A percentile compares a stretch with the other conserved stretches of the same genome.
These are phyloP conservation scores for Blyttiomyces sp. DNA, from an alignment of 371 early-diverging fungal species.

Conservation along the genomic window DNA sequence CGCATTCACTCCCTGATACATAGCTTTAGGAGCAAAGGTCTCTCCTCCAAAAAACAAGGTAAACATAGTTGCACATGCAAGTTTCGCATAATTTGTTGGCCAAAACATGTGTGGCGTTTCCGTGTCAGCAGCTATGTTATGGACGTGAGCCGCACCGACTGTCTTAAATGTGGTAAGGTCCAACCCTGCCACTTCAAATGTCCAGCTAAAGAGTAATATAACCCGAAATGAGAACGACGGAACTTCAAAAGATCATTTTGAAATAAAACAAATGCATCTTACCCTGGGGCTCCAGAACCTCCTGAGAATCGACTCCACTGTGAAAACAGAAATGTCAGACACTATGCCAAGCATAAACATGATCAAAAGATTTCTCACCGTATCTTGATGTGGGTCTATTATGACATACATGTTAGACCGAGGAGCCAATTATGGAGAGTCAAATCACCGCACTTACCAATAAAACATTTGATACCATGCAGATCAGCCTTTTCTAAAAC, in stretches of 20 bases:
- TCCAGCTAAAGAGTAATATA: conserved; percentile 57
- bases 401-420: background rate
- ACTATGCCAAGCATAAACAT: conserved; percentile 26
- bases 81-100: conserved; percentile 83
- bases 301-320: conserved; percentile 54
- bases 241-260: background rate
- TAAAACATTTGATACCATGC: conserved; percentile 72
- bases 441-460: conserved; percentile 45
- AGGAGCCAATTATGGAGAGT: background rate
- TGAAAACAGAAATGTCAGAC: conserved; percentile 9
- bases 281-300: conserved; percentile 82
- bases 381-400: conserved; percentile 47
- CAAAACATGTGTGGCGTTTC: conserved; percentile 67
- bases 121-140: conserved; percentile 47
- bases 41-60: conserved; percentile 83
- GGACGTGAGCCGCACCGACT: conserved; percentile 77
- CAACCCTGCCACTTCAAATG: conserved; percentile 73
- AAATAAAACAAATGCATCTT: background rate
- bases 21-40: conserved; percentile 66
- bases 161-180: conserved; percentile 58
- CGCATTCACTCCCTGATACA: conserved; percentile 43
- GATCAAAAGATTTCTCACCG: conserved; percentile 11
- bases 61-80: conserved; percentile 82
- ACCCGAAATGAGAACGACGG: conserved; percentile 4
- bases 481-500: conserved; percentile 59